Evolutionary conservation across 2,329 filamentous ascomycete species (phyloP).

Genomic region (Triangularia verruculosa): DNA sequence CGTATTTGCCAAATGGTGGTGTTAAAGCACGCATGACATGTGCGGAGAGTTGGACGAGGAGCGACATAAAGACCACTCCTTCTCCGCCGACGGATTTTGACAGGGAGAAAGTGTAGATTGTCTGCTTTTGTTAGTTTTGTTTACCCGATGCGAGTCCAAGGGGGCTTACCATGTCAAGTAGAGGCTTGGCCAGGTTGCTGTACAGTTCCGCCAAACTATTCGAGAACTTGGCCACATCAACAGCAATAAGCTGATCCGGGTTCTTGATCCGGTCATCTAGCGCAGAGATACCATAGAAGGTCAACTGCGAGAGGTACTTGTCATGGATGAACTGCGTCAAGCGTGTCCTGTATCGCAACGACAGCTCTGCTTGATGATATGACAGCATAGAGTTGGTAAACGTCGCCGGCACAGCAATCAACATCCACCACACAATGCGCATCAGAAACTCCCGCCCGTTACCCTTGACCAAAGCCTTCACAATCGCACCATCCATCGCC

Average conservation of each 20-base stretch:
- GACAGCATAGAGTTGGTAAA: constrained; percentile 99
- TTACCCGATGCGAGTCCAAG: not conserved
- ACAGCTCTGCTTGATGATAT: constrained; percentile 94
- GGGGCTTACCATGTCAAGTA: constrained; percentile 75
- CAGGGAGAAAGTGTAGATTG: constrained; percentile 90
- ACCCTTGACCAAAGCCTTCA: constrained; percentile 87
- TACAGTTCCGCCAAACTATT: constrained; percentile 94
- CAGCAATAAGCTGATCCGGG: constrained; percentile 93
- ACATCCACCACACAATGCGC: constrained; percentile 96
- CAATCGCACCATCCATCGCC: constrained; percentile 88
- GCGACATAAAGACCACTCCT: constrained; percentile 89
- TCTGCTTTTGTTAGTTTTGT: constrained; percentile 40
- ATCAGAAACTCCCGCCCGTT: constrained; percentile 86
- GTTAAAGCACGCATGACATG: constrained; percentile 91
- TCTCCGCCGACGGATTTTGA: constrained; percentile 95
- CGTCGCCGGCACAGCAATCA: constrained; percentile 90
- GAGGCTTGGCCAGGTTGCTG: constrained; percentile 91
- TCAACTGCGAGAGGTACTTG: constrained; percentile 94
- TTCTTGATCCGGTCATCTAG: constrained; percentile 98
- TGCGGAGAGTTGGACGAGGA: constrained; percentile 90
- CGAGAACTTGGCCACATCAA: constrained; percentile 94
- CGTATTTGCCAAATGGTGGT: constrained; percentile 94
- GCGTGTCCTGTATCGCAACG: constrained; percentile 86
- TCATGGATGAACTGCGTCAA: constrained; percentile 94
- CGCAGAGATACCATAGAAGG: constrained; percentile 93